phyloP scores from a whole-genome alignment of 441 rosid genomes.

The Eutrema salsugineum region DNA sequence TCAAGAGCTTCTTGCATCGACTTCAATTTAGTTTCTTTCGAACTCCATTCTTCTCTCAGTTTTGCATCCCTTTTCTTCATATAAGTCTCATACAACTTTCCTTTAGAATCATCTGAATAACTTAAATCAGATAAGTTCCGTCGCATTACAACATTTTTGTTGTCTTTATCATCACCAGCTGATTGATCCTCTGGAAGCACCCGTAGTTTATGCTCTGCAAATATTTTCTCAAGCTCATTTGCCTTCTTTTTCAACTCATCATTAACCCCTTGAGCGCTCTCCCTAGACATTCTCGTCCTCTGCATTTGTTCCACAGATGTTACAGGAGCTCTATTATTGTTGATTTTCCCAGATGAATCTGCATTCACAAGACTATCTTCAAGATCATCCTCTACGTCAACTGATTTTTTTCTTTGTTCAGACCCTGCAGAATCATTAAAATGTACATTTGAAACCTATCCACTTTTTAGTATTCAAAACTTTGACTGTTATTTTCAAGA shows the following conservation, averaged over 20 bases:
- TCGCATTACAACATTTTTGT: conserved; percentile 39
- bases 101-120: conserved; percentile 76
- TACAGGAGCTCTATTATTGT: conserved; percentile 20
- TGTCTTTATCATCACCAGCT: conserved; percentile 39
- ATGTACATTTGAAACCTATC: conserved; percentile 40
- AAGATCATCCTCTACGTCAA: conserved; percentile 48
- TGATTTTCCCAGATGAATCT: conserved; percentile 37
- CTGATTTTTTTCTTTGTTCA: conserved; percentile 48
- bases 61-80: conserved; percentile 95
- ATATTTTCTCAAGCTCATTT: conserved; percentile 81
- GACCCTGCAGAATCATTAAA: conserved; percentile 53
- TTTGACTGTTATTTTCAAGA: conserved; percentile 37
- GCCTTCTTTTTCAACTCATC: conserved; percentile 84
- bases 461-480: neutral
- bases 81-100: conserved; percentile 76
- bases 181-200: conserved; percentile 61
- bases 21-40: conserved; percentile 88
- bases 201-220: conserved; percentile 79
- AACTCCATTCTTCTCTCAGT: conserved; percentile 88
- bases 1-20: conserved; percentile 93
- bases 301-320: conserved; percentile 52
- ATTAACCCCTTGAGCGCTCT: conserved; percentile 58
- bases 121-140: conserved; percentile 52
- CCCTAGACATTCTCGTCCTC: conserved; percentile 67
- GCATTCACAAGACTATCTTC: conserved; percentile 39